A percentile compares a stretch with the other conserved stretches of the same genome.
Conservation (phyloP, 2,329 filamentous ascomycete genomes). For the Myriosclerotinia curreyana region DNA sequence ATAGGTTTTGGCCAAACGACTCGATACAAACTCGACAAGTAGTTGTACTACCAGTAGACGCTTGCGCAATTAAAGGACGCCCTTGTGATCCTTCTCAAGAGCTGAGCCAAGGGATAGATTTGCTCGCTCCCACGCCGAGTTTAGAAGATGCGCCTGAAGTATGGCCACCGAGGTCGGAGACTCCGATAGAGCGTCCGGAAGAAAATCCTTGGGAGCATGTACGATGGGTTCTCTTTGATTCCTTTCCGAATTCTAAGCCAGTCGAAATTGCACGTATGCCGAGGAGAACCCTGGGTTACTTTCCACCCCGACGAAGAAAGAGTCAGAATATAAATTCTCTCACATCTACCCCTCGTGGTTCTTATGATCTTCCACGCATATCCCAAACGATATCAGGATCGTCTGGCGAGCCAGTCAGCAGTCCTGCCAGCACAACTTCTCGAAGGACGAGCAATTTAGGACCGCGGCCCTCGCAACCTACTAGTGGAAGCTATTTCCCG, state of each 20-base stretch:
- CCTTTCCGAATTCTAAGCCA: slow-evolving; percentile 57
- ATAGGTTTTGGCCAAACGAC: slow-evolving; percentile 93
- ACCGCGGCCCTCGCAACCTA: slow-evolving; percentile 27
- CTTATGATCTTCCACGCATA: slow-evolving; percentile 32
- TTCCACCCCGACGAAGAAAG: slow-evolving; percentile 83
- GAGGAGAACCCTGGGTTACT: slow-evolving; percentile 79
- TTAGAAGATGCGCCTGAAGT: slow-evolving; percentile 36
- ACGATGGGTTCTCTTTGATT: slow-evolving; percentile 81
- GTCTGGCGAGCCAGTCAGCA: slow-evolving; percentile 29
- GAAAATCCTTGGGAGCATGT: slow-evolving; percentile 80
- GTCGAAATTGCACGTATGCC: slow-evolving; percentile 85
- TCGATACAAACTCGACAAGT: slow-evolving; percentile 80
- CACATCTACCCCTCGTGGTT: slow-evolving; percentile 56
- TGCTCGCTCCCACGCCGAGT: slow-evolving; percentile 51
- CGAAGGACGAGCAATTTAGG: slow-evolving; percentile 33
- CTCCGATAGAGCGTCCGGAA: slow-evolving; percentile 35
- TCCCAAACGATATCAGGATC: slow-evolving; percentile 27
- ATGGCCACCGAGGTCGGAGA: slow-evolving; percentile 33
- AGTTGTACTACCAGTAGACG: slow-evolving; percentile 82
- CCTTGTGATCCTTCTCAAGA: slow-evolving; percentile 52
- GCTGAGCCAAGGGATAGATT: slow-evolving; percentile 45
- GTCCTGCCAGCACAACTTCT: slow-evolving; percentile 31
- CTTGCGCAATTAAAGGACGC: slow-evolving; percentile 78
- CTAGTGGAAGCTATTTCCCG: slow-evolving; percentile 36
- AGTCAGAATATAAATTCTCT: slow-evolving; percentile 59